Conservation (phyloP, 768 basidiomycete species). For the Punctularia strigosozonata region DNA sequence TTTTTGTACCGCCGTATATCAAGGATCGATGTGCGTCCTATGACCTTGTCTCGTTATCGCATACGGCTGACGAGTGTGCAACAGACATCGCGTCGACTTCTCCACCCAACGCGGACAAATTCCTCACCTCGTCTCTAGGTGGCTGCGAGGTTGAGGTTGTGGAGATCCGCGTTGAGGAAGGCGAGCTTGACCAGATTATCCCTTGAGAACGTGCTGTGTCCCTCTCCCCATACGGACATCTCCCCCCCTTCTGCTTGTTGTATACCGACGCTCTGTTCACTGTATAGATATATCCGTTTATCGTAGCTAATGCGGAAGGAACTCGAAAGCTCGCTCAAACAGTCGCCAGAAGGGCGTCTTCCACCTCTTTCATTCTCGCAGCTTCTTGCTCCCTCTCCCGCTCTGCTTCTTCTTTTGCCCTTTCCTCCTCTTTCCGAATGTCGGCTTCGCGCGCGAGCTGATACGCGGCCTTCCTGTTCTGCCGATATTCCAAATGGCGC, state of each 20-base stretch:
- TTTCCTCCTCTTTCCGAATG: constrained; percentile 46
- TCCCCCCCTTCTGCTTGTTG: constrained; percentile 2
- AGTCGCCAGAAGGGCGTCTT: constrained; percentile 50
- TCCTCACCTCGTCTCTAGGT: constrained; percentile 55
- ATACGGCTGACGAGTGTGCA: constrained; percentile 4
- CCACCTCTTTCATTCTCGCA: constrained; percentile 46
- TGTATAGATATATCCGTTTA: not conserved
- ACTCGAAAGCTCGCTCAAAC: constrained; percentile 15
- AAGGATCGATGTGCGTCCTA: constrained; percentile 73
- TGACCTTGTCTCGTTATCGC: constrained; percentile 7
- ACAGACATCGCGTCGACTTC: constrained; percentile 80
- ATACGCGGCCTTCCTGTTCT: constrained; percentile 56
- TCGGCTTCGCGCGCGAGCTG: constrained; percentile 54
- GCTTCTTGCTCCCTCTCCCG: constrained; percentile 35
- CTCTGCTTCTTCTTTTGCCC: too few relatives aligned
- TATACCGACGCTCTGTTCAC: constrained; percentile 1
- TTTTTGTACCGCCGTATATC: constrained; percentile 82
- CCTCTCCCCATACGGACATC: constrained; percentile 4
- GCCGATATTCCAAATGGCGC: constrained; percentile 76
- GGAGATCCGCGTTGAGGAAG: constrained; percentile 74
- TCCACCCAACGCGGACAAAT: constrained; percentile 56
- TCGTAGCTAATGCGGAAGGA: not conserved
- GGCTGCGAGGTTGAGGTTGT: constrained; percentile 83
- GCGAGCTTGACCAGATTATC: constrained; percentile 68
- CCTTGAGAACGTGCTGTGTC: constrained; percentile 23